phyloP scores from a whole-genome alignment of 306 rosid genomes.

The Dryas octopetala region DNA sequence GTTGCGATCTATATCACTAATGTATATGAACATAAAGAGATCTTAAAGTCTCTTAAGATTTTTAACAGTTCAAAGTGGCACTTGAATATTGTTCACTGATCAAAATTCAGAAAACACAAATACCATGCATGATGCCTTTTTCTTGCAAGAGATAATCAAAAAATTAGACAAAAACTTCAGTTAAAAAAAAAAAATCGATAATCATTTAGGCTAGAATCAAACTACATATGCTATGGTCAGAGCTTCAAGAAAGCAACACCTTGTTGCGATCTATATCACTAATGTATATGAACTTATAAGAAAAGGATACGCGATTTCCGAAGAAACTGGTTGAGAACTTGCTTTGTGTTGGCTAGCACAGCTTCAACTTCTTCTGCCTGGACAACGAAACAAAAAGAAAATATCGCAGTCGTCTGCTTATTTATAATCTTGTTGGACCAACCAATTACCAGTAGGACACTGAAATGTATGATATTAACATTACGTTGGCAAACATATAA shows the following conservation, averaged over 20 bases:
- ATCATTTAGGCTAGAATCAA: too few species aligned
- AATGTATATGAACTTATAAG: constrained; percentile 10
- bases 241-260: constrained; percentile 14
- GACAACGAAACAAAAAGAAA: constrained; percentile 26
- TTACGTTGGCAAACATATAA: constrained; percentile 15
- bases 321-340: constrained; percentile 75
- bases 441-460: not conserved
- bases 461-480: not conserved
- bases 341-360: constrained; percentile 73
- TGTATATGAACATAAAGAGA: not conserved
- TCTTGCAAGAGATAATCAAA: not conserved
- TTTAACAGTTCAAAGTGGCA: not conserved
- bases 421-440: constrained; percentile 5
- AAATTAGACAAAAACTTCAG: not conserved
- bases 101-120: not conserved
- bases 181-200: not conserved
- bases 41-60: not conserved
- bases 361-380: constrained; percentile 88
- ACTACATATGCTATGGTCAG: not conserved
- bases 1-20: constrained; percentile 3
- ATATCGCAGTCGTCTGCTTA: constrained; percentile 24
- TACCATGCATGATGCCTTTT: not conserved
- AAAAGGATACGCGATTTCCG: constrained; percentile 75
- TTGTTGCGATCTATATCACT: constrained; percentile 7
- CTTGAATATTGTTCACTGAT: not conserved